Evolutionary conservation across 257 asterid genomes (phyloP).

Genomic region (Nicotiana tomentosiformis): DNA sequence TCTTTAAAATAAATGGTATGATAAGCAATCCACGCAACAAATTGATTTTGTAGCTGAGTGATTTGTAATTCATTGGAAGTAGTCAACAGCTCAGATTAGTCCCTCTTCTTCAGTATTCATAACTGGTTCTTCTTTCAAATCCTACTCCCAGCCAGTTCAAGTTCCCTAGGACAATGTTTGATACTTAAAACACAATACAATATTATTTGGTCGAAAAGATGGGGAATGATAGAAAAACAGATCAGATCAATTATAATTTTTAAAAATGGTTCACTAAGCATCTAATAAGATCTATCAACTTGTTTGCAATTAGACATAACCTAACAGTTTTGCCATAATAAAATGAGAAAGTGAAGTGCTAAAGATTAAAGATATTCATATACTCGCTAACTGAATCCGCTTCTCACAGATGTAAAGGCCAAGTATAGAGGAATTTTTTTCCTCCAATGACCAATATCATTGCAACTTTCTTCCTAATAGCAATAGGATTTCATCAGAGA

Average conservation of each 20-base stretch:
- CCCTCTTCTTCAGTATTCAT: not conserved
- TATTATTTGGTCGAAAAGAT: not conserved
- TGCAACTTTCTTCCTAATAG: not conserved
- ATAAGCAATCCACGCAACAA: not conserved
- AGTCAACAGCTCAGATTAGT: not conserved
- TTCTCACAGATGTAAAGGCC: not conserved
- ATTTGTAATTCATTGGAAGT: not conserved
- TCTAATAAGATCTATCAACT: not conserved
- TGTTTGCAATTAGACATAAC: not conserved
- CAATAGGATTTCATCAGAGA: not conserved
- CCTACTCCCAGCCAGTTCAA: not conserved
- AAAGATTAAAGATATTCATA: not conserved
- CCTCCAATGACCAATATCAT: not conserved
- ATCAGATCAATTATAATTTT: not conserved
- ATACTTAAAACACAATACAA: not conserved
- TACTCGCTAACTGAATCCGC: not conserved
- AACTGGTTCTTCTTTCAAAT: not conserved
- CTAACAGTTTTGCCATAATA: not conserved
- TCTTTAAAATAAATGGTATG: not conserved
- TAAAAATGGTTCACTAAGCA: not conserved
- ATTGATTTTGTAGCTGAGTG: not conserved
- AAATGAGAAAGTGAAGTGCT: not conserved
- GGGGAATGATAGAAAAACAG: not conserved
- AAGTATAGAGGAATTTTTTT: not conserved
- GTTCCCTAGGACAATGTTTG: not conserved